Base-by-base conservation (phyloP, 2,329 filamentous ascomycete species). In the Elsinoe necatrix region DNA sequence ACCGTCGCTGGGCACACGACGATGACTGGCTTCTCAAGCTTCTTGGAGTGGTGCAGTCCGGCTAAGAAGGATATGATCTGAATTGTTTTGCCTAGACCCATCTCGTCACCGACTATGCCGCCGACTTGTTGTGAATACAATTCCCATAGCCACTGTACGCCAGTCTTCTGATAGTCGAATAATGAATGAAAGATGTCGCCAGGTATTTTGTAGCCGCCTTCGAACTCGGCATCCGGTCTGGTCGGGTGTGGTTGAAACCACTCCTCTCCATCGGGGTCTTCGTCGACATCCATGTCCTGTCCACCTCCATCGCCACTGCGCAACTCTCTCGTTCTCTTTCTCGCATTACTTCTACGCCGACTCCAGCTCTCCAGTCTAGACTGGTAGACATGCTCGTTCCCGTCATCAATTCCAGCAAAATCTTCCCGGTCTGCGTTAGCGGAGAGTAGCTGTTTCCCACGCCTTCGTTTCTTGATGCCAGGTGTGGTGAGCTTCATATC, bases 81-180 rank as follows among this genome's bases (percentile, higher is more conserved):
- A 23, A 88, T 86, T 1, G 93, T 98, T 73, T 98, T 98, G 3
- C 93, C 93, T n/a, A 98, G 75, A 0, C 95, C 93, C 93, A 98
- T 98, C 71, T 98, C 93, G 66, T 98, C 93, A 4, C 92, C 93
- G 37, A 98, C 81, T 55, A 98, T 97, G 2, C 93, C 93, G 21
- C 93, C 93, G 4, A 95, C 90, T 59, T 86, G 82, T 68, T 96
- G 90, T 57, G 84, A 83, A 68, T 95, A 92, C 1, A 98, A 76
- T 69, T 98, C 92, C 69, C 89, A 90, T 5, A 98, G 79, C 93
- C 93, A 98, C 67, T 95, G 87, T 2, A 98, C 90, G 2, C 92
- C 91, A 0, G 90, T 96, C 70, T 95, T 96, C 66, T 98, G 93
- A 63, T 98, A 98, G 61, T 95, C 89, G 65, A 97, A 98, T 0